Conservation (phyloP, 176 grass and related monocot species). For the Poa annua region DNA sequence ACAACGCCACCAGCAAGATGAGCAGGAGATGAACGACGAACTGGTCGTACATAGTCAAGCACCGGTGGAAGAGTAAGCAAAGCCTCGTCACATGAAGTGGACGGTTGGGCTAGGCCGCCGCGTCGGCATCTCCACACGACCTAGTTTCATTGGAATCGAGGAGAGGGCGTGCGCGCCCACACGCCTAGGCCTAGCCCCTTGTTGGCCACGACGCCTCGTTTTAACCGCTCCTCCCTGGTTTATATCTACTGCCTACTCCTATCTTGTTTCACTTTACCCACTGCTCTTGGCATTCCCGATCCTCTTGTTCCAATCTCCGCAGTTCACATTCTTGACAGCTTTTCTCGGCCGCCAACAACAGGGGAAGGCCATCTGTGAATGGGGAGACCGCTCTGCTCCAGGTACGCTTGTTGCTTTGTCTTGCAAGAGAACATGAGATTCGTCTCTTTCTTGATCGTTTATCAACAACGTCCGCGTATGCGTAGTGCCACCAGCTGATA, state of each 20-base stretch:
- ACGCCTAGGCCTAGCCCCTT: neutral
- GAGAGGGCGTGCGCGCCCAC: neutral
- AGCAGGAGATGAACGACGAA: no score
- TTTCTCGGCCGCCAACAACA: neutral
- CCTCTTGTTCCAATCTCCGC: neutral
- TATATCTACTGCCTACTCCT: neutral
- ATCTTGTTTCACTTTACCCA: neutral
- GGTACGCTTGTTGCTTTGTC: neutral
- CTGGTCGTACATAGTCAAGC: no score
- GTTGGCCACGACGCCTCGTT: slow-evolving; percentile 2
- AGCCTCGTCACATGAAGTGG: neutral
- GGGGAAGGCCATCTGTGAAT: neutral
- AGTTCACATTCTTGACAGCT: neutral
- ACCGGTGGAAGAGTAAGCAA: no score
- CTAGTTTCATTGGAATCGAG: slow-evolving; percentile 13
- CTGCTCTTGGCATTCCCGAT: neutral
- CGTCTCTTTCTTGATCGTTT: neutral
- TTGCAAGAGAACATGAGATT: neutral
- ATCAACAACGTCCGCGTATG: no score
- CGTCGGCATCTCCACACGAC: slow-evolving; percentile 4
- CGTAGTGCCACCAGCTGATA: no score
- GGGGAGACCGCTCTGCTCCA: neutral
- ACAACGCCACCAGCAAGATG: no score
- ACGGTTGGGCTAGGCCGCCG: neutral
- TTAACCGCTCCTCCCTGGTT: neutral